Percentiles rank a stretch among this genome's conserved stretches.
phyloP scores from a whole-genome alignment of 1,139 yeast genomes.

The Geotrichum histeridarum region DNA sequence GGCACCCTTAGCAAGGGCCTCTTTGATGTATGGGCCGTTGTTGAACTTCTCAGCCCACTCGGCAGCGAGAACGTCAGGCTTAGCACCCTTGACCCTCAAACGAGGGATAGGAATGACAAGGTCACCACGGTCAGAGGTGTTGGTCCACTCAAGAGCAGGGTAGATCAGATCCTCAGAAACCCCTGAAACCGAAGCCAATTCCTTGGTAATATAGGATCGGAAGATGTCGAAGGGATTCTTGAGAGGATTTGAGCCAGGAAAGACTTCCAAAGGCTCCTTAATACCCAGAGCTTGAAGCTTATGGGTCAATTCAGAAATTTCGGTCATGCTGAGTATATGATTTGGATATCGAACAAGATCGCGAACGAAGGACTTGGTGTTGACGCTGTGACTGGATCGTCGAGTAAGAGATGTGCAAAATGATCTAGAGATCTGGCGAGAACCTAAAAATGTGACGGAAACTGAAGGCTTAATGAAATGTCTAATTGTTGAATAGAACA shows the following conservation, averaged over 20 bases:
- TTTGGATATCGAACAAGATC: slow-evolving; percentile 8
- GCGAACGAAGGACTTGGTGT: background rate
- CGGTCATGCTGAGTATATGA: slow-evolving; percentile 27
- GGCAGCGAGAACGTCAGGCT: slow-evolving; percentile 76
- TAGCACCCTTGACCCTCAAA: slow-evolving; percentile 79
- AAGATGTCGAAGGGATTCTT: slow-evolving; percentile 72
- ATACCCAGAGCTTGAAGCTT: slow-evolving; percentile 34
- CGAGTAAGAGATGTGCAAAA: background rate
- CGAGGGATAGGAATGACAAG: slow-evolving; percentile 89
- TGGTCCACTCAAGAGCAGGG: slow-evolving; percentile 86
- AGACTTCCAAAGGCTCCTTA: slow-evolving; percentile 27
- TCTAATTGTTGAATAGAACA: background rate
- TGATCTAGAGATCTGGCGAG: background rate
- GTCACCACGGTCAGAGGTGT: slow-evolving; percentile 86
- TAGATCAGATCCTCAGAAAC: slow-evolving; percentile 66
- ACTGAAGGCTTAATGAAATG: background rate
- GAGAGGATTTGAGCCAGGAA: slow-evolving; percentile 59
- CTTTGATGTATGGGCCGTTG: slow-evolving; percentile 56
- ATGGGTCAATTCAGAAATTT: slow-evolving; percentile 28
- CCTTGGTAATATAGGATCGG: slow-evolving; percentile 83
- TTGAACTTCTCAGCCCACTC: slow-evolving; percentile 64
- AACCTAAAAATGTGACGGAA: background rate
- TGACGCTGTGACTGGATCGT: background rate
- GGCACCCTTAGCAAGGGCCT: slow-evolving; percentile 80
- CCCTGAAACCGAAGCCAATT: slow-evolving; percentile 65